A percentile compares a stretch with the other conserved stretches of the same genome.
These are phyloP conservation scores for Populus ilicifolia DNA, from an alignment of 345 rosid species.

Conservation along the genomic window DNA sequence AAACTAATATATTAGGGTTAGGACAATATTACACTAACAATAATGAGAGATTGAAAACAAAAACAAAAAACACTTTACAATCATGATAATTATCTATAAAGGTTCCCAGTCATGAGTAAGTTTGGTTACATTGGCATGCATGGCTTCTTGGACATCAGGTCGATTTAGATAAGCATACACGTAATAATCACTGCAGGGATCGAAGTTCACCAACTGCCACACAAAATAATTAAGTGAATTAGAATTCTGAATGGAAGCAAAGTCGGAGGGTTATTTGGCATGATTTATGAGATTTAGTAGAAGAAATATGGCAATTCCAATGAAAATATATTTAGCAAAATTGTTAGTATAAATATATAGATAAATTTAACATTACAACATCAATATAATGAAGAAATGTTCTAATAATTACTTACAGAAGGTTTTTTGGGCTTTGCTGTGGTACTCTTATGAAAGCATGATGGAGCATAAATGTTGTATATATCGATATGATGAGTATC, in stretches of 20 bases:
- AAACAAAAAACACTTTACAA: no score
- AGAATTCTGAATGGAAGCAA: not conserved
- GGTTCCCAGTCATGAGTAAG: conserved; percentile 66
- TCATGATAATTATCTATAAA: no score
- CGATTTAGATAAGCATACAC: conserved; percentile 66
- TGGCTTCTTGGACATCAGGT: conserved; percentile 67
- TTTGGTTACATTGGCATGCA: conserved; percentile 78
- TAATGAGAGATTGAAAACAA: no score
- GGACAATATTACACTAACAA: not conserved
- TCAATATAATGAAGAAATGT: not conserved
- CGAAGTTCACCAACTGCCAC: conserved; percentile 42
- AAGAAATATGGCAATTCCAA: no score
- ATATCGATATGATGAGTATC: conserved; percentile 36
- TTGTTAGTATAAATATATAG: no score
- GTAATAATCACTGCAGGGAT: conserved; percentile 67
- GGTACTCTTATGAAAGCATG: conserved; percentile 46
- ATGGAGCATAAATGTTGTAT: conserved; percentile 75
- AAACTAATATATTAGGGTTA: not conserved
- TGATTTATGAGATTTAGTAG: no score
- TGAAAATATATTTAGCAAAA: no score
- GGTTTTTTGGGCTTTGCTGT: conserved; percentile 51
- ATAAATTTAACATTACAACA: no score
- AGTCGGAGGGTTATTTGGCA: no score
- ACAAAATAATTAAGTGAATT: not conserved
- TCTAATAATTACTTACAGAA: conserved; percentile 26